Conservation (phyloP, 257 asterid species). For the Solanum medicagineum region DNA sequence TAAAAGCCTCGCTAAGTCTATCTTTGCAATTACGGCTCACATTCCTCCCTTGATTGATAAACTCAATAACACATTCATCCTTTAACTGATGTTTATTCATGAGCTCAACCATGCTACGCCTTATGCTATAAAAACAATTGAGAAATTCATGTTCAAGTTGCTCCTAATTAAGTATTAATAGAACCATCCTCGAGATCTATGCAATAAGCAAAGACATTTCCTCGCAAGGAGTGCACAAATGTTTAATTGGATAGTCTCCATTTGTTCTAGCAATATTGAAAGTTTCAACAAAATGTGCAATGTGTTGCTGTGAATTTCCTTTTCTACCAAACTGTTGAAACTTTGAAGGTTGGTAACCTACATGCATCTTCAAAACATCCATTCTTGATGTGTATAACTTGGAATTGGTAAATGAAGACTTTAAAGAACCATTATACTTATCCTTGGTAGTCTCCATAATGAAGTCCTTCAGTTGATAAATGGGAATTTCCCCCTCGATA, state of each 20-base stretch:
- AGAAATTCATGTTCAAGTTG: no score
- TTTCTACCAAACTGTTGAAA: background rate
- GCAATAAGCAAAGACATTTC: background rate
- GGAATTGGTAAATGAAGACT: fast-evolving
- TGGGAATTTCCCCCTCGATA: no score
- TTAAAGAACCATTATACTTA: background rate
- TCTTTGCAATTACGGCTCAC: no score
- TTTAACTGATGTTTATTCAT: no score
- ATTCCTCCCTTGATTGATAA: background rate
- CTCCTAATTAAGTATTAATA: background rate
- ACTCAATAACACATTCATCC: background rate
- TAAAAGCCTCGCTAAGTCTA: no score
- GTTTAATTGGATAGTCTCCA: background rate
- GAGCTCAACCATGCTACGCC: background rate
- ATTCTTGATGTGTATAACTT: background rate
- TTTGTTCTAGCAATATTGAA: fast-evolving
- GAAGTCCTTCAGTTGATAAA: no score
- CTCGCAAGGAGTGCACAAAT: background rate
- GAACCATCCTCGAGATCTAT: background rate
- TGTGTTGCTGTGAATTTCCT: background rate
- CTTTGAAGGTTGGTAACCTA: background rate
- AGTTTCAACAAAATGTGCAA: background rate
- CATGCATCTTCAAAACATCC: background rate
- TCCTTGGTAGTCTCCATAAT: no score
- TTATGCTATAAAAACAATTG: no score